These are phyloP conservation scores for Exophiala mesophila DNA, from an alignment of 2,329 filamentous ascomycete species.

Conservation along the genomic window DNA sequence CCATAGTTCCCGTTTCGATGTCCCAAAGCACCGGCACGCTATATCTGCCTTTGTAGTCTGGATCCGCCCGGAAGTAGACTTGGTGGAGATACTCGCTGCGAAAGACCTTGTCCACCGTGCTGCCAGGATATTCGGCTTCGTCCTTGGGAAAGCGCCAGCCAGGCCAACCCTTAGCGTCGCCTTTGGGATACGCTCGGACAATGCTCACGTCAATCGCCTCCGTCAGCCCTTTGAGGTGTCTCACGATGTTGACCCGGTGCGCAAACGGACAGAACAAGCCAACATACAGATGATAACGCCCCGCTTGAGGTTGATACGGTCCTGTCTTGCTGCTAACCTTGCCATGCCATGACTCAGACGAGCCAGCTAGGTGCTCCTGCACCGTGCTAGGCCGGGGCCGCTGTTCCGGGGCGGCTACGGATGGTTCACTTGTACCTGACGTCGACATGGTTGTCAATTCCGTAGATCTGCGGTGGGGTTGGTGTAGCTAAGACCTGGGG, in stretches of 20 bases:
- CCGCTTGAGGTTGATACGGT: conserved; percentile 47
- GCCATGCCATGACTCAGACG: conserved; percentile 44
- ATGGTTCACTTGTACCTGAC: too few relatives aligned
- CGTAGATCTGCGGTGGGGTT: too few relatives aligned
- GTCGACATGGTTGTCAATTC: too few relatives aligned
- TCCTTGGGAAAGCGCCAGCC: conserved; percentile 57
- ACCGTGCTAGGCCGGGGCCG: conserved; percentile 19
- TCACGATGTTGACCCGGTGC: conserved; percentile 55
- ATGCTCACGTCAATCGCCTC: conserved; percentile 51
- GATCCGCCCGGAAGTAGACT: conserved; percentile 58
- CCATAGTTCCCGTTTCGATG: conserved; percentile 50
- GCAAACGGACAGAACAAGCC: conserved; percentile 63
- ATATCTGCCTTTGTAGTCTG: conserved; percentile 57
- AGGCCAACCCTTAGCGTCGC: conserved; percentile 58
- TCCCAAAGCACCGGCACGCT: conserved; percentile 61
- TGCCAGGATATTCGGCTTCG: conserved; percentile 51
- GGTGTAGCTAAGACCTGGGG: conserved; percentile 1
- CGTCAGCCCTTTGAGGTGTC: conserved; percentile 55
- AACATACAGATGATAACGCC: conserved; percentile 54
- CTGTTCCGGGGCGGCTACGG: too few relatives aligned
- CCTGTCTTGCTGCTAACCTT: conserved; percentile 41
- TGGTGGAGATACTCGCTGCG: conserved; percentile 56
- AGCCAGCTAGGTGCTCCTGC: conserved; percentile 20
- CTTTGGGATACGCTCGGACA: conserved; percentile 63
- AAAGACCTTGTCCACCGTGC: conserved; percentile 58